A percentile compares a stretch with the other conserved stretches of the same genome.
These are phyloP conservation scores for Forsythia suspensa DNA, from an alignment of 257 asterid species.

Conservation along the genomic window DNA sequence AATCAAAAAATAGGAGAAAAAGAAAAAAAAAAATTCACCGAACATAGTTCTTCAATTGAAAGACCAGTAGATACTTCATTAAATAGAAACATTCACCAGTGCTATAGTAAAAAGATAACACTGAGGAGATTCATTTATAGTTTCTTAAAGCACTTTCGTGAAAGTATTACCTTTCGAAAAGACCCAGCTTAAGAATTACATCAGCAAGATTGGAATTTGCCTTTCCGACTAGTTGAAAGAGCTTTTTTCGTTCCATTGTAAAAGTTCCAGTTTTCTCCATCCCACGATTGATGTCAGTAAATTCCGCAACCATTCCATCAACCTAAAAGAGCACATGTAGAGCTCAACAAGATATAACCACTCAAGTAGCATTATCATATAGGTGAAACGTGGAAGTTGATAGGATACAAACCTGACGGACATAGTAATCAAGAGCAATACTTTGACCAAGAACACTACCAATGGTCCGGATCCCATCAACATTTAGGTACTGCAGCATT, in stretches of 20 bases:
- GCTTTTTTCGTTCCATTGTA: constrained; percentile 89
- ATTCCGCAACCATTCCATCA: constrained; percentile 95
- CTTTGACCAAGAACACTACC: constrained; percentile 99
- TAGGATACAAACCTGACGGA: constrained; percentile 72
- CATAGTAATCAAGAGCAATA: constrained; percentile 98
- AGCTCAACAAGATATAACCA: not conserved
- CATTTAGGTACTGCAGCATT: constrained; percentile 72
- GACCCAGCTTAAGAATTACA: constrained; percentile 95
- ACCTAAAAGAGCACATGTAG: constrained; percentile 49
- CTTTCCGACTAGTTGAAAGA: constrained; percentile 95
- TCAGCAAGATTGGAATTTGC: constrained; percentile 98
- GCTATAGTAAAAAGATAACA: not conserved
- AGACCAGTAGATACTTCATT: not conserved
- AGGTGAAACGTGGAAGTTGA: constrained; percentile 12
- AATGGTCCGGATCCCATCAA: constrained; percentile 88
- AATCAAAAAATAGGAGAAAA: not conserved
- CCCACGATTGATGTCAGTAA: constrained; percentile 90
- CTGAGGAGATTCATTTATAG: not conserved
- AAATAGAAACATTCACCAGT: not conserved
- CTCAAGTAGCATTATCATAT: constrained; percentile 5
- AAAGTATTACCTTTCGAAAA: constrained; percentile 76
- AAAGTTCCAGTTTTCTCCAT: constrained; percentile 98
- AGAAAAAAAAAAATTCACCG: not conserved
- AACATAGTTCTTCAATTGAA: not conserved
- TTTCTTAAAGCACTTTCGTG: not conserved